Base-by-base conservation (phyloP, 331 rosid genomes). In the Rhamnella rubrinervis region DNA sequence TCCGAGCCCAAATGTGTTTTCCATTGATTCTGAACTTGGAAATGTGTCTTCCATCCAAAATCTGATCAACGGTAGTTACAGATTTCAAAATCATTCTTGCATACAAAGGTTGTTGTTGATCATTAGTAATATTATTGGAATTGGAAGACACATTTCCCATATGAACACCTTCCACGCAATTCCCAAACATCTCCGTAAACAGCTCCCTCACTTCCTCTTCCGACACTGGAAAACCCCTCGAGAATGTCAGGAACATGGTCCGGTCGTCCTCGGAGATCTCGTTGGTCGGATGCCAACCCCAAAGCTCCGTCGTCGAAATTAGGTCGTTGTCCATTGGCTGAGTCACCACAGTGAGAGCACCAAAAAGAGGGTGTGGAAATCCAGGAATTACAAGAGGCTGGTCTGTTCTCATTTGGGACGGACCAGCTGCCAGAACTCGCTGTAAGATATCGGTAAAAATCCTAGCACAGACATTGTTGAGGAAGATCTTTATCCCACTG, bases 1-100 rank as follows among this genome's bases (percentile, higher is more conserved):
- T 88, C 6, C 96, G 85, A 67, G 96, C 89, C 96, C 96, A 88
- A 0, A 91, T 85, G 61, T 86, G 89, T 39, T 83, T 91, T 0
- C 96, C 85, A 7, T 81, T 80, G 21, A 85, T 51, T 28, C 71
- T 76, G 49, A 81, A 76, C 71, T 88, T 88, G 0, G 91, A 70
- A 2, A 85, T 66, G 5, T 55, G 58, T 8, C 52, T 72, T 2
- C 97, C 91, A 0, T 46, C 40, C 55, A 88, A 65, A 71, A 88
- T 85, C 15, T 6, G 61, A 61, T 91, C 92, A 35, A 86, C 70
- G 3, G 41, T 55, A 1, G 47, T 55, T 40, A 91, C 76, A 12
- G 75, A 58, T 8, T 64, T 66, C 23, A 88, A 58, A 50, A 88
- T 72, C 86, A 91, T 18, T 39, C 75, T 78, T 2, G 97, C 96